Evolutionary conservation across 805 yeast genomes (phyloP).

Genomic region (Priceomyces medius): DNA sequence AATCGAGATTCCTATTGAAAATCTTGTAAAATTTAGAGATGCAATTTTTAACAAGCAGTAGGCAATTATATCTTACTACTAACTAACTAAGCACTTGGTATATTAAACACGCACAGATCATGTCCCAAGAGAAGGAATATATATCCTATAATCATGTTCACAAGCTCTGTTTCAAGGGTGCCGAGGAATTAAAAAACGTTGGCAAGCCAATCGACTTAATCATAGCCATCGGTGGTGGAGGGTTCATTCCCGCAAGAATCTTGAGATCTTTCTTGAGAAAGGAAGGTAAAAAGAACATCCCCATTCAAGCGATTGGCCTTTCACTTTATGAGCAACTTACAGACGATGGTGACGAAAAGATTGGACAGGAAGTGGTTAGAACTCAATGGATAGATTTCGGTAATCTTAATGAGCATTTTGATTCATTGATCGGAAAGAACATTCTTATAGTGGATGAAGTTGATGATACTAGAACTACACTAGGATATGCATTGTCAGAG

Average conservation of each 20-base stretch:
- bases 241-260: constrained; percentile 68
- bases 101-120: too few relatives aligned
- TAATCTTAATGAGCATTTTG: constrained; percentile 64
- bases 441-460: constrained; percentile 86
- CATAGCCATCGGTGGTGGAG: constrained; percentile 74
- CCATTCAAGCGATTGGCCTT: constrained; percentile 69
- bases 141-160: constrained; percentile 80
- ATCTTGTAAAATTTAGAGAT: too few relatives aligned
- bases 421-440: constrained; percentile 77
- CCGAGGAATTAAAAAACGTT: constrained; percentile 47
- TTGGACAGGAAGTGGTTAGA: constrained; percentile 79
- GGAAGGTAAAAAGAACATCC: constrained; percentile 61
- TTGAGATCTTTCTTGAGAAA: constrained; percentile 61
- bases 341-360: constrained; percentile 46
- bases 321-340: constrained; percentile 61
- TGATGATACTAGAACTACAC: constrained; percentile 87
- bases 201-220: constrained; percentile 52
- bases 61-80: too few relatives aligned
- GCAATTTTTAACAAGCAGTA: too few relatives aligned
- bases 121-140: constrained; percentile 45
- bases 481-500: constrained; percentile 80
- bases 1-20: too few relatives aligned
- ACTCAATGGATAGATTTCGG: constrained; percentile 91
- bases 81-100: too few relatives aligned
- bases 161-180: constrained; percentile 74